Evolutionary conservation across 495 filamentous ascomycete genomes (phyloP).

Genomic region (Evernia prunastri): DNA sequence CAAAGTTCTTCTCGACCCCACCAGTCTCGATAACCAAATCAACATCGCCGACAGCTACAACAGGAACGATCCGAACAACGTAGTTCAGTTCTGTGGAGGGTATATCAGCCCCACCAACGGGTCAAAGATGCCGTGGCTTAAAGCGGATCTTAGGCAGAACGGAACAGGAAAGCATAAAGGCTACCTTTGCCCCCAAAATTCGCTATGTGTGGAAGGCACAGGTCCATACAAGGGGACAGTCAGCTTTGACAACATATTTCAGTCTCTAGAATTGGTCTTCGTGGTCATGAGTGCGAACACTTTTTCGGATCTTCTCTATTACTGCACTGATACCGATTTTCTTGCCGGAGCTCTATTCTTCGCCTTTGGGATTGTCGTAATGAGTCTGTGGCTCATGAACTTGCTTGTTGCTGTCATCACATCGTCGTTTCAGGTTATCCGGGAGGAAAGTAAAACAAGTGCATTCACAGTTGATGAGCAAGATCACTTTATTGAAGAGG

Average conservation of each 20-base stretch:
- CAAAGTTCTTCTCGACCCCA: conserved; percentile 3
- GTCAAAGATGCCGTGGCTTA: conserved; percentile 58
- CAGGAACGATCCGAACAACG: conserved; percentile 43
- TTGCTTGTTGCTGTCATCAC: conserved; percentile 97
- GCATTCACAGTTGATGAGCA: conserved; percentile 77
- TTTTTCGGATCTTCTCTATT: conserved; percentile 89
- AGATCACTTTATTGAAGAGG: conserved; percentile 33
- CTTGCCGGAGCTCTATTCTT: conserved; percentile 80
- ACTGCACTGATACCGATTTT: conserved; percentile 85
- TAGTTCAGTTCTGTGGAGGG: conserved; percentile 79
- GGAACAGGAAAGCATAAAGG: conserved; percentile 62
- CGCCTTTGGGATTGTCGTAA: conserved; percentile 76
- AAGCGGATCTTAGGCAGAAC: conserved; percentile 34
- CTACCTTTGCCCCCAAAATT: conserved; percentile 80
- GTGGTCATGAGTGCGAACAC: conserved; percentile 98
- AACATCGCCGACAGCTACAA: conserved; percentile 32
- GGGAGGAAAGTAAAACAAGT: conserved; percentile 90
- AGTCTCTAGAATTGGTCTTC: conserved; percentile 93
- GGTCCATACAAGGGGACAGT: conserved; percentile 84
- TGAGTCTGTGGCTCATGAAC: conserved; percentile 95
- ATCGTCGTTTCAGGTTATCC: conserved; percentile 95
- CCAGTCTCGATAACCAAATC: conserved; percentile 23
- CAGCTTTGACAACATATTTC: conserved; percentile 89
- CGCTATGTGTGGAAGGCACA: conserved; percentile 67
- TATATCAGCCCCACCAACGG: conserved; percentile 58